phyloP scores from a whole-genome alignment of 1,284 basidiomycete species.

The Trametes hirsuta region DNA sequence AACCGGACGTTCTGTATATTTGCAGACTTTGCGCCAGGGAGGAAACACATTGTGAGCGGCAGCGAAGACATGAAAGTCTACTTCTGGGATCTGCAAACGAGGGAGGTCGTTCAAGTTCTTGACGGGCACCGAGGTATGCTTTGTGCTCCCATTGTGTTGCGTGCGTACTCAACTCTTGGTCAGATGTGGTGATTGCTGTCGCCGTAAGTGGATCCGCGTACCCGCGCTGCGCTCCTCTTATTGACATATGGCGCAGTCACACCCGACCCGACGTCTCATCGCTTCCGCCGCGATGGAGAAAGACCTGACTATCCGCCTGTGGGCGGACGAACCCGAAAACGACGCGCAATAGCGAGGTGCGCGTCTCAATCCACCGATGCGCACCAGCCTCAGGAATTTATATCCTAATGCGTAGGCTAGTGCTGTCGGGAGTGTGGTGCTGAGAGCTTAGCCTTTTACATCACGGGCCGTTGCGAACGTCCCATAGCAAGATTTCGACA shows the following conservation, averaged over 20 bases:
- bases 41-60: constrained; percentile 80
- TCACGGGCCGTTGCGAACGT: no score
- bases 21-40: constrained; percentile 59
- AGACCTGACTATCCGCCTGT: constrained; percentile 79
- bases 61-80: constrained; percentile 90
- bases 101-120: constrained; percentile 73
- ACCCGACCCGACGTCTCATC: constrained; percentile 72
- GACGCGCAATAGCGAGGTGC: no score
- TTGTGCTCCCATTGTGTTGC: background rate
- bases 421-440: no score
- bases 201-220: constrained; percentile 53
- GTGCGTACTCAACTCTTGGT: background rate
- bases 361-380: no score
- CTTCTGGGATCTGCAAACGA: constrained; percentile 90
- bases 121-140: constrained; percentile 79
- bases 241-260: constrained; percentile 50
- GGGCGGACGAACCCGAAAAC: constrained; percentile 51
- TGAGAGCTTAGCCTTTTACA: no score
- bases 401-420: no score
- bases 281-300: constrained; percentile 87
- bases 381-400: no score
- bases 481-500: no score
- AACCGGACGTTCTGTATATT: constrained; percentile 82
- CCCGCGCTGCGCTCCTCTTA: background rate
- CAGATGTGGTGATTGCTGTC: constrained; percentile 76